Conservation (phyloP, 1,284 basidiomycete genomes). For the Fereydounia khargensis region DNA sequence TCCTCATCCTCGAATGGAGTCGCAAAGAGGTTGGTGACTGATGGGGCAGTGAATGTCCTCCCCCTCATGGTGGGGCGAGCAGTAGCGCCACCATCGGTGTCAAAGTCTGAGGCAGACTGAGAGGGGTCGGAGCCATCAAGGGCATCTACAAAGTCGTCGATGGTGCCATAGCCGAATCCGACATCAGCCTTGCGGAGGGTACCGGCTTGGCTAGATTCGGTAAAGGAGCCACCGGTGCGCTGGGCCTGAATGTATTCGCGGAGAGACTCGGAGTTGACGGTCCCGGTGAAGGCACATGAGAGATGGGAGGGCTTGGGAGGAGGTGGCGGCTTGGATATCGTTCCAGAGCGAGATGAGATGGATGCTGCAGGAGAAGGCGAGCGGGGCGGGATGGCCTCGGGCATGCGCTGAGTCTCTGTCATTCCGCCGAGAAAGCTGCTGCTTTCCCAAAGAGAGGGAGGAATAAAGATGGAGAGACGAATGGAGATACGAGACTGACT, state of each 20-base stretch:
- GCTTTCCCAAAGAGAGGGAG: too few species aligned
- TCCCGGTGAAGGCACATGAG: constrained; percentile 37
- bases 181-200: constrained; percentile 17
- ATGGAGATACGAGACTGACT: too few species aligned
- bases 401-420: too few species aligned
- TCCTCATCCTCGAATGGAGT: constrained; percentile 6
- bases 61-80: constrained; percentile 8
- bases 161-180: constrained; percentile 21
- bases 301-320: constrained; percentile 43
- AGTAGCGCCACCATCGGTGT: not conserved
- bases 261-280: constrained; percentile 42
- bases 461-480: too few species aligned
- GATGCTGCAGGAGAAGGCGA: constrained; percentile 3
- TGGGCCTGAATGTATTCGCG: constrained; percentile 36
- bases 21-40: constrained; percentile 18
- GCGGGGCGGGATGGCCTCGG: not conserved
- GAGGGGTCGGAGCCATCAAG: constrained; percentile 14
- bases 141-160: constrained; percentile 21
- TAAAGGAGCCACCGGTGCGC: constrained; percentile 27
- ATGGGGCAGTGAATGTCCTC: constrained; percentile 27
- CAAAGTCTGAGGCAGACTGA: too few species aligned
- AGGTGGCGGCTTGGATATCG: constrained; percentile 26
- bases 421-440: too few species aligned
- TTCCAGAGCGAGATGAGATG: constrained; percentile 10
- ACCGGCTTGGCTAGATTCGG: constrained; percentile 8